Evolutionary conservation across 2,329 filamentous ascomycete genomes (phyloP), one percentile per base, ranked within the genome.

Genomic region (Knufia petricola): DNA sequence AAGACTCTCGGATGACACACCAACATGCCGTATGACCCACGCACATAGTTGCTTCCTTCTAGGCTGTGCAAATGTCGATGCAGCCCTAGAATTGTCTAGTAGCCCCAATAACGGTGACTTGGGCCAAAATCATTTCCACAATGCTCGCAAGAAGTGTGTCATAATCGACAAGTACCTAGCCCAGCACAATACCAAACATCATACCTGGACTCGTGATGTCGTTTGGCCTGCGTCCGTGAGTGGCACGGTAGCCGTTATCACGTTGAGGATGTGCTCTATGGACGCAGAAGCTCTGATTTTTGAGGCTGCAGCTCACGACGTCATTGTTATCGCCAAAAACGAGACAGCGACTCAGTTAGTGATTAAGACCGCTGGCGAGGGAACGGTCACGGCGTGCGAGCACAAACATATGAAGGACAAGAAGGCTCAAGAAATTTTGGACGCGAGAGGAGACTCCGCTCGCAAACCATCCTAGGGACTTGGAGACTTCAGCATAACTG

Each of bases 61-160:
- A n/a, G n/a, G n/a, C n/a, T n/a, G n/a, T n/a, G n/a, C n/a, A n/a
- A n/a, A n/a, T n/a, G n/a, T n/a, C n/a, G n/a, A n/a, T n/a, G n/a
- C n/a, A n/a, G n/a, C n/a, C n/a, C n/a, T n/a, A n/a, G n/a, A n/a
- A n/a, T n/a, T n/a, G n/a, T n/a, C n/a, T n/a, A n/a, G n/a, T n/a
- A n/a, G n/a, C n/a, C n/a, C n/a, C n/a, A n/a, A n/a, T n/a, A n/a
- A n/a, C n/a, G n/a, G n/a, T n/a, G n/a, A n/a, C n/a, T n/a, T n/a
- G n/a, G n/a, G n/a, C n/a, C n/a, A n/a, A n/a, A n/a, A n/a, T n/a
- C n/a, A n/a, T n/a, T n/a, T 70, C 3, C 66, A 68, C 46, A 70
- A 70, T 53, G 68, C 68, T 1, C 60, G 67, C 1, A 69, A 66
- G 52, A 69, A 71, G 49, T 60, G 67, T 3, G 64, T 65, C 17